Base-by-base conservation (phyloP, 306 rosid genomes). In the Lathyrus aphaca region DNA sequence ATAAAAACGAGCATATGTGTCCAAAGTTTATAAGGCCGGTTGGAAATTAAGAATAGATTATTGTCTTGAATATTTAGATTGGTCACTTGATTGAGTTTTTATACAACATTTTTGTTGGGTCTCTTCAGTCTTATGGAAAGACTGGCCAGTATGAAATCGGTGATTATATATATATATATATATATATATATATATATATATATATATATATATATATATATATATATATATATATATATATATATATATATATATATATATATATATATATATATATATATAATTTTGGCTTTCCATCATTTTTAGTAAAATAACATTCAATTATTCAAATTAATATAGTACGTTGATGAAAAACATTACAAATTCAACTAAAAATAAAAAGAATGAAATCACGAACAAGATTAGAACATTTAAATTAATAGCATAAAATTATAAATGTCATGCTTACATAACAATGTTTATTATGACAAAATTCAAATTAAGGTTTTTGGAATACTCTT, bases 11-110 rank as follows among this genome's bases (percentile, higher is more conserved):
- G 12, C 68, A 77, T 64, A 45, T 71, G 54, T 63, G 25, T 46
- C 68, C 72, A 54, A 77, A 63, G 63, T 15, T 35, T 71, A 66
- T 42, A 43, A 37, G 81, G 81, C 81, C 81, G 81, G 77, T 63
- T 12, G 37, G 57, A 54, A 53, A 77, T 51, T 61, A 62, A 76
- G 17, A 56, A 58, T 9, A 67, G 25, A 32, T 21, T 51, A 48
- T 73, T 40, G 50, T 15, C 51, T 23, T 73, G 64, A 62, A 43
- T 57, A 17, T 27, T 27, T 17, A 53, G 59, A 54, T 30, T 13
- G 58, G 59, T 42, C 13, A 14, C 10, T 66, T 9, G 1, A 37
- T 32, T 3, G 18, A 25, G 57, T 43, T 57, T 16, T 25, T 53
- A 2, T 10, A n/a, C 9, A 8, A 38, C 15, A 40, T 23, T 69